phyloP scores from a whole-genome alignment of 768 basidiomycete species.

The Agaricus subrufescens region DNA sequence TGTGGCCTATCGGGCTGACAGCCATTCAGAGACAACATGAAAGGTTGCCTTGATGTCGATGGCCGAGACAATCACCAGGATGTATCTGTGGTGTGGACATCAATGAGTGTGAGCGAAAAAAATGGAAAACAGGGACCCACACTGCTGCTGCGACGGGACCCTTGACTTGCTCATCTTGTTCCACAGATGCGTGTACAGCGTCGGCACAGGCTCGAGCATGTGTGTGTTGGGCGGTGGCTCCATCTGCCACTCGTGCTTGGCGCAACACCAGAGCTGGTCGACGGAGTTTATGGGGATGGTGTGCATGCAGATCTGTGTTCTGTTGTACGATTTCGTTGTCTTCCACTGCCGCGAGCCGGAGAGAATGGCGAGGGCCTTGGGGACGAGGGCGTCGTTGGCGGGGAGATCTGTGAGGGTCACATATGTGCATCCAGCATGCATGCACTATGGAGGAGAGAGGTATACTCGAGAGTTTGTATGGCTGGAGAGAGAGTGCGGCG shows the following conservation, averaged over 20 bases:
- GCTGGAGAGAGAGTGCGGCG: not conserved
- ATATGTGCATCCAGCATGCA: not conserved
- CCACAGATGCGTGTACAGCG: constrained; percentile 59
- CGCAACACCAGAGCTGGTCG: constrained; percentile 39
- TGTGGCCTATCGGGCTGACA: no score
- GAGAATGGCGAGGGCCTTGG: constrained; percentile 38
- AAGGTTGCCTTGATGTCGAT: constrained; percentile 47
- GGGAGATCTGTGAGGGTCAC: constrained; percentile 39
- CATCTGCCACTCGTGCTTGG: constrained; percentile 39
- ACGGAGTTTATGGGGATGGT: constrained; percentile 29
- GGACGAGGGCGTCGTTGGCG: constrained; percentile 38
- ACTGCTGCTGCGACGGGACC: constrained; percentile 53
- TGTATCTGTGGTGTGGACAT: constrained; percentile 36
- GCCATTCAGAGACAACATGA: no score
- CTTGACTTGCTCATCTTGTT: constrained; percentile 48
- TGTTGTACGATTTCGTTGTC: constrained; percentile 39
- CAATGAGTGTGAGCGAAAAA: not conserved
- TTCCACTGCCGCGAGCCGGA: constrained; percentile 47
- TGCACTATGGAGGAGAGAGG: not conserved
- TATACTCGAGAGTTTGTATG: not conserved
- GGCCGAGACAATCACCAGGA: constrained; percentile 48
- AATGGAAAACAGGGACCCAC: constrained; percentile 10
- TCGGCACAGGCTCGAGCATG: constrained; percentile 28
- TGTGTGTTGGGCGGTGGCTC: not conserved
- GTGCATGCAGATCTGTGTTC: constrained; percentile 36